phyloP scores from a whole-genome alignment of 2,329 filamentous ascomycete genomes.

The Penicillium paneum region DNA sequence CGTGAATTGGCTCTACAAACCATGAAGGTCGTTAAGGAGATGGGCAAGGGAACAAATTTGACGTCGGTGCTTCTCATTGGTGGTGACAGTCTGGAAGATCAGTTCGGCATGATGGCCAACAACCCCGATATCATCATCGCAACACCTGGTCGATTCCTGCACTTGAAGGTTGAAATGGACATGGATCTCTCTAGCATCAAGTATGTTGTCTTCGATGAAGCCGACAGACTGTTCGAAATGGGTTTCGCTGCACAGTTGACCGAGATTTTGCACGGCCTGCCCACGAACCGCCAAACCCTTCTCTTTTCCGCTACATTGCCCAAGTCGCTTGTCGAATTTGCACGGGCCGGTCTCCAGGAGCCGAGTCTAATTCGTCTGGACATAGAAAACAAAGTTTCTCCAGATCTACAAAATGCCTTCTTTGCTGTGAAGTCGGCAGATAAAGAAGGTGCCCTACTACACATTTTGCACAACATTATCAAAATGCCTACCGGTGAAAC shows the following conservation, averaged over 20 bases:
- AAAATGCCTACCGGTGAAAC: slow-evolving; percentile 74
- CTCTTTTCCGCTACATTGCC: slow-evolving; percentile 95
- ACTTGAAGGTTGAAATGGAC: slow-evolving; percentile 95
- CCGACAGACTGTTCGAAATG: slow-evolving; percentile 97
- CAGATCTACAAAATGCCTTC: slow-evolving; percentile 92
- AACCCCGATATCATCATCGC: slow-evolving; percentile 98
- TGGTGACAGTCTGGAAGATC: slow-evolving; percentile 92
- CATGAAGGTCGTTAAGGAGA: slow-evolving; percentile 91
- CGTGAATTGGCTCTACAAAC: slow-evolving; percentile 94
- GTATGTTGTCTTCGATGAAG: slow-evolving; percentile 97
- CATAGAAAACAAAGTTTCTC: slow-evolving; percentile 92
- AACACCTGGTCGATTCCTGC: slow-evolving; percentile 91
- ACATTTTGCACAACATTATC: slow-evolving; percentile 87
- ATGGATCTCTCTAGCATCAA: slow-evolving; percentile 84
- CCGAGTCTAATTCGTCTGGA: slow-evolving; percentile 87
- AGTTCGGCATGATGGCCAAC: slow-evolving; percentile 85
- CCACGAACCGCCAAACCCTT: slow-evolving; percentile 78
- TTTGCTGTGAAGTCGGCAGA: slow-evolving; percentile 90
- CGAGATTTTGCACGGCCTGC: slow-evolving; percentile 87
- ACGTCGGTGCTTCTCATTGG: slow-evolving; percentile 88
- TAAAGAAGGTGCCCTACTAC: slow-evolving; percentile 87
- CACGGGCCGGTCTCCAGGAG: slow-evolving; percentile 86
- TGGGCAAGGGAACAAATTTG: slow-evolving; percentile 84
- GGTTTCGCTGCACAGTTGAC: slow-evolving; percentile 90
- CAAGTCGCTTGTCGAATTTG: slow-evolving; percentile 92